Percentiles rank a stretch among this genome's conserved stretches.
Evolutionary conservation across 23 red algal species (phyloP).

Genomic region (Cyanidioschyzon merolae): DNA sequence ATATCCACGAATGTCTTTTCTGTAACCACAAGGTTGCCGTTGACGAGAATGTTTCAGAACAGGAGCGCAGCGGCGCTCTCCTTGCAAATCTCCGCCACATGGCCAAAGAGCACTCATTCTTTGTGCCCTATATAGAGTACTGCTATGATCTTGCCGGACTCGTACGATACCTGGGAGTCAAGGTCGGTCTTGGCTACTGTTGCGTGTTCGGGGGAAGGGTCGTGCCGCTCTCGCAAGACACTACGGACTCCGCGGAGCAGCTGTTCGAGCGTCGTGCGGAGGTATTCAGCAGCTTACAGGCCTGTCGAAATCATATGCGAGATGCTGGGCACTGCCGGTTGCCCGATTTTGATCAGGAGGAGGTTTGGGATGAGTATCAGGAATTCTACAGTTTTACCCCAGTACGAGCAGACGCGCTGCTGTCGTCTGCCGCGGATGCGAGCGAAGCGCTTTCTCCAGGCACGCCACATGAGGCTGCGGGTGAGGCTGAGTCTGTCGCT

Average conservation of each 20-base stretch:
- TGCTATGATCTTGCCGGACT: conserved; percentile 47
- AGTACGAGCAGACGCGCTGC: too few relatives aligned
- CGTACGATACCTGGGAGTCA: conserved; percentile 67
- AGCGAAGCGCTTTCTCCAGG: too few relatives aligned
- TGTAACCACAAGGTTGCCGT: conserved; percentile 22
- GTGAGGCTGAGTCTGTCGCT: too few relatives aligned
- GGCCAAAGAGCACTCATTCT: conserved; percentile 40
- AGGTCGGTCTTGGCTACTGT: conserved; percentile 23
- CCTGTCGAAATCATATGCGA: conserved; percentile 60
- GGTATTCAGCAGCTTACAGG: conserved; percentile 27
- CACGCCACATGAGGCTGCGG: too few relatives aligned
- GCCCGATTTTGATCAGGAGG: conserved; percentile 44
- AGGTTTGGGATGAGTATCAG: conserved; percentile 52
- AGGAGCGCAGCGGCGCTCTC: neutral
- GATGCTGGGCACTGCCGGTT: conserved; percentile 65
- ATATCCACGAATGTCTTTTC: conserved; percentile 43
- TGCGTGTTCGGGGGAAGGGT: neutral
- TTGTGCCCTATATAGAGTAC: conserved; percentile 62
- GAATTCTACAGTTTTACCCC: conserved; percentile 47
- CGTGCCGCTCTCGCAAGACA: neutral
- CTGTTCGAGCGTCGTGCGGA: conserved; percentile 48
- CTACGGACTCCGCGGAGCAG: conserved; percentile 30
- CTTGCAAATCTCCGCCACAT: conserved; percentile 41
- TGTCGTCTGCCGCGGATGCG: too few relatives aligned
- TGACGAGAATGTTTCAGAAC: neutral